Evolutionary conservation across 257 asterid species (phyloP).

Genomic region (Apocynum venetum): DNA sequence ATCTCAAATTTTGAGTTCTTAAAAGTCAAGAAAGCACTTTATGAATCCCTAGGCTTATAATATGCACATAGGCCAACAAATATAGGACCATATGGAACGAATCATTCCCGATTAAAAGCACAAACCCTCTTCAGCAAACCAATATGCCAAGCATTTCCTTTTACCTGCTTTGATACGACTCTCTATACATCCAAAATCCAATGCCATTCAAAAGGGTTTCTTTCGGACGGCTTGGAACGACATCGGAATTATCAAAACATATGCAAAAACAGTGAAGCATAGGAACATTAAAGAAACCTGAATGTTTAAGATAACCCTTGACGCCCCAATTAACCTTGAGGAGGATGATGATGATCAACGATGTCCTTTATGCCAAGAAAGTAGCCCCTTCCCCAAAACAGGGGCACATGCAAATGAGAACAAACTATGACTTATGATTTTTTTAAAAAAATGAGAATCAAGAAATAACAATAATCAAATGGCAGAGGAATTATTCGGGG

Average conservation of each 20-base stretch:
- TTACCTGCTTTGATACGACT: neutral
- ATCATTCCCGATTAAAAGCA: neutral
- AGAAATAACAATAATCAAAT: neutral
- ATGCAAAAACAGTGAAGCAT: too few species aligned
- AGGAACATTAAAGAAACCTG: neutral
- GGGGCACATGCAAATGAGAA: neutral
- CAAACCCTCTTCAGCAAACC: neutral
- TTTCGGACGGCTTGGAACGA: neutral
- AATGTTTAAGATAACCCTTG: neutral
- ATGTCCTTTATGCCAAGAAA: neutral
- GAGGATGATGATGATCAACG: neutral
- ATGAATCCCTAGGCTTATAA: neutral
- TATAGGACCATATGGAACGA: neutral
- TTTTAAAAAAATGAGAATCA: neutral
- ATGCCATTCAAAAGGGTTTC: neutral
- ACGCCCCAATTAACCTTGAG: neutral
- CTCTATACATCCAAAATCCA: neutral
- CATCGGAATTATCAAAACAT: neutral
- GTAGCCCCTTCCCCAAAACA: neutral
- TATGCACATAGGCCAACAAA: neutral
- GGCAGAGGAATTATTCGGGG: slow-evolving; percentile 10
- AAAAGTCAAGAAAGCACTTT: neutral
- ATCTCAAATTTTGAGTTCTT: neutral
- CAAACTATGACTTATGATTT: neutral
- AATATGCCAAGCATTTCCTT: neutral